A percentile compares a stretch with the other conserved stretches of the same genome.
Evolutionary conservation across 441 rosid species (phyloP).

Genomic region (Dalechampia spathulata): DNA sequence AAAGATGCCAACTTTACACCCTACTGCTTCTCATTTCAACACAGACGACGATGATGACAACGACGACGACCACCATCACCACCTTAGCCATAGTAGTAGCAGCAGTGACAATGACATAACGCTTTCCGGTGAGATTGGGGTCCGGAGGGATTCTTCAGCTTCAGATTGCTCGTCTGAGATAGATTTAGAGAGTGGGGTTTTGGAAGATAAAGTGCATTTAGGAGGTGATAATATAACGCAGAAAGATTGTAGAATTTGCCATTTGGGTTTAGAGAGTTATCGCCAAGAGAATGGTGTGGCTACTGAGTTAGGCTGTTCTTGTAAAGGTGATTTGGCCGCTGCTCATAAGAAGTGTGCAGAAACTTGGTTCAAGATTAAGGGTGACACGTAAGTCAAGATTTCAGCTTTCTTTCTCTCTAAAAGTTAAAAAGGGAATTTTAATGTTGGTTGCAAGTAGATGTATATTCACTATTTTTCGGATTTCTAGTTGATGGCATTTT

Average conservation of each 20-base stretch:
- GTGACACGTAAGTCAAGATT: constrained; percentile 53
- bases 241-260: constrained; percentile 87
- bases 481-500: constrained; percentile 8
- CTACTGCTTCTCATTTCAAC: constrained; percentile 6
- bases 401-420: not conserved
- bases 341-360: constrained; percentile 93
- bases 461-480: not conserved
- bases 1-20: constrained; percentile 15
- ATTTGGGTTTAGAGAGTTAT: constrained; percentile 61
- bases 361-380: no score
- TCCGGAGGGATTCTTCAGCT: constrained; percentile 42
- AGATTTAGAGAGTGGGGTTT: constrained; percentile 34
- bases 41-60: no score
- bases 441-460: not conserved
- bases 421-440: no score
- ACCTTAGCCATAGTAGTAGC: constrained; percentile 1
- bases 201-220: constrained; percentile 45
- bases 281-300: constrained; percentile 51
- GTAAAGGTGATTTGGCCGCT: constrained; percentile 77
- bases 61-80: no score
- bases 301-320: constrained; percentile 77
- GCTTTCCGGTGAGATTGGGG: constrained; percentile 39
- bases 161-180: constrained; percentile 44
- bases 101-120: constrained; percentile 23
- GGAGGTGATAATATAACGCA: constrained; percentile 26